Evolutionary conservation across 306 rosid species (phyloP).

Genomic region (Cicer judaicum): DNA sequence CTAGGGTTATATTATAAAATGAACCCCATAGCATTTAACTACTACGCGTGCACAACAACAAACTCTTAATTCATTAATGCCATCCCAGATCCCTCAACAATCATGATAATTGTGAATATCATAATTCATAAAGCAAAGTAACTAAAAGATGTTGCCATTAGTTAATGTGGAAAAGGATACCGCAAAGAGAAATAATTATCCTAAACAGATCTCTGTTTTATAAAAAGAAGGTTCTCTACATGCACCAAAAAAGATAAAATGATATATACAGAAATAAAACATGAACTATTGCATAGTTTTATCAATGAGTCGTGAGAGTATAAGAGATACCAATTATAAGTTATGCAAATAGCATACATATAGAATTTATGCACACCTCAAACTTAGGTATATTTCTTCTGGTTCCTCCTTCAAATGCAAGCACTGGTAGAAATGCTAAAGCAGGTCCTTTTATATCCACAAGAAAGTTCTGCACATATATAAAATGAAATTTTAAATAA

Average conservation of each 20-base stretch:
- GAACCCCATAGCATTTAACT: not conserved
- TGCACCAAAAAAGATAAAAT: slow-evolving; percentile 17
- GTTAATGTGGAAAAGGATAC: slow-evolving; percentile 1
- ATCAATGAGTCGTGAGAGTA: slow-evolving; percentile 1
- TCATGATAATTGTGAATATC: not conserved
- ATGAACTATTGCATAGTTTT: not conserved
- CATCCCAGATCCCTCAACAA: slow-evolving; percentile 8
- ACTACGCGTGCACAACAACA: not conserved
- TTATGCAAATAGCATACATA: slow-evolving; percentile 3
- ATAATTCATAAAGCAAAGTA: not conserved
- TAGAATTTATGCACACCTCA: slow-evolving; percentile 62
- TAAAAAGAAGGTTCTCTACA: not conserved
- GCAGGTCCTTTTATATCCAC: slow-evolving; percentile 92
- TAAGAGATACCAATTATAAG: not conserved
- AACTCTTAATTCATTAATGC: not conserved
- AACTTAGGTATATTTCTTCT: slow-evolving; percentile 94
- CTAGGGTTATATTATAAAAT: not conserved
- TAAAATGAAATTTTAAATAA: slow-evolving; percentile 23
- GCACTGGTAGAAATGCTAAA: slow-evolving; percentile 87
- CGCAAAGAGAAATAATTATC: not conserved
- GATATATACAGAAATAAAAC: slow-evolving; percentile 1
- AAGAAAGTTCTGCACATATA: slow-evolving; percentile 73
- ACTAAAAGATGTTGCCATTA: slow-evolving; percentile 17
- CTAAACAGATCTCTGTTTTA: slow-evolving; percentile 4
- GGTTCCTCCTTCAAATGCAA: slow-evolving; percentile 99